Conservation (phyloP, 768 basidiomycete species). For the Coprinopsis strossmayeri region DNA sequence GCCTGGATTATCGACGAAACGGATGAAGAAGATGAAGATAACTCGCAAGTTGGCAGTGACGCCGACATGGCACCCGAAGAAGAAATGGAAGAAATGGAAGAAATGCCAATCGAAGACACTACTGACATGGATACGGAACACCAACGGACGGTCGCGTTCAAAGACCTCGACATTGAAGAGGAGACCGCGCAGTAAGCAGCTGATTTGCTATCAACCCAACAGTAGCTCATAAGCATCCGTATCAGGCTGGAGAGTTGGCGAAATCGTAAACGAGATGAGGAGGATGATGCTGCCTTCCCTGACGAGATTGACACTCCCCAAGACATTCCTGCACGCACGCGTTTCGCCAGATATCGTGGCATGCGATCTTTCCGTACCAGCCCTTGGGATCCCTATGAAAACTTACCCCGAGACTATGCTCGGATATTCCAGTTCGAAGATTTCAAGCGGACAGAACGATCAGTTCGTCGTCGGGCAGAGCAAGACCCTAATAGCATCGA, state of each 20-base stretch:
- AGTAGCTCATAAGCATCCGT: neutral
- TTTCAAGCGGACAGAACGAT: slow-evolving; percentile 78
- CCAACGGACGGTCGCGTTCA: slow-evolving; percentile 49
- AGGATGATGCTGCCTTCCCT: slow-evolving; percentile 83
- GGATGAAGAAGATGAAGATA: slow-evolving; percentile 47
- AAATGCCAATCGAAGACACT: slow-evolving; percentile 47
- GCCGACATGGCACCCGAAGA: slow-evolving; percentile 38
- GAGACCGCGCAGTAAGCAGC: slow-evolving; percentile 63
- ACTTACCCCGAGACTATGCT: slow-evolving; percentile 89
- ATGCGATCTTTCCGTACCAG: slow-evolving; percentile 90
- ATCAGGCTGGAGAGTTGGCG: slow-evolving; percentile 64
- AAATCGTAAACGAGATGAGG: slow-evolving; percentile 65
- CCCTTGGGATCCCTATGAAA: slow-evolving; percentile 97
- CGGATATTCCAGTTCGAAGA: slow-evolving; percentile 97
- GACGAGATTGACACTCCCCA: slow-evolving; percentile 95
- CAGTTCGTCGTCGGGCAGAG: slow-evolving; percentile 59
- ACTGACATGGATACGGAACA: slow-evolving; percentile 54
- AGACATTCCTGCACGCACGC: slow-evolving; percentile 67
- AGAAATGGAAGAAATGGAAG: slow-evolving; percentile 51
- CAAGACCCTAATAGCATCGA: slow-evolving; percentile 54
- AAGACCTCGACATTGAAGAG: slow-evolving; percentile 78
- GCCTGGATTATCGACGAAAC: slow-evolving; percentile 91
- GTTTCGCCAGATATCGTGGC: slow-evolving; percentile 92
- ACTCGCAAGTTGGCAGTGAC: slow-evolving; percentile 37
- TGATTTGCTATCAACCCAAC: slow-evolving; percentile 29